Conservation (phyloP, 495 filamentous ascomycete species). For the Lentithecium fluviatile region DNA sequence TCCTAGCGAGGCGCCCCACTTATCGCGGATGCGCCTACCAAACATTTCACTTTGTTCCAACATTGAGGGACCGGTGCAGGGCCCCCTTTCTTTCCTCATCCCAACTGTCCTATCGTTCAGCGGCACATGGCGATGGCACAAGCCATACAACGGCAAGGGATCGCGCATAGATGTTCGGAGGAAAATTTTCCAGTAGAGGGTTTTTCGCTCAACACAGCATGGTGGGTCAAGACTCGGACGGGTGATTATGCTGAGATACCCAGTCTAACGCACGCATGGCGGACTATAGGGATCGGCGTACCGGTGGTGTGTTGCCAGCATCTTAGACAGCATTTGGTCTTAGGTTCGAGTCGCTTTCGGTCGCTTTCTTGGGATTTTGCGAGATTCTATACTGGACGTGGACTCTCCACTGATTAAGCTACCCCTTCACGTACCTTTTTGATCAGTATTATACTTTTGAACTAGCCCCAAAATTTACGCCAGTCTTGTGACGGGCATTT, state of each 20-base stretch:
- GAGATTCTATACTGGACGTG: neutral
- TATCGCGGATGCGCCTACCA: slow-evolving; percentile 2
- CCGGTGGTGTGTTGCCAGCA: no score
- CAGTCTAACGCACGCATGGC: neutral
- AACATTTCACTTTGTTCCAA: slow-evolving; percentile 16
- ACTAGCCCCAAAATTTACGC: no score
- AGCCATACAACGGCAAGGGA: no score
- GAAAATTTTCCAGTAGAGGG: neutral
- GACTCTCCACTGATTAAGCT: no score
- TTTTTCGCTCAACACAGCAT: neutral
- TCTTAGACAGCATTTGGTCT: neutral
- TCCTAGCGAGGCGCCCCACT: slow-evolving; percentile 22
- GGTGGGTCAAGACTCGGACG: neutral
- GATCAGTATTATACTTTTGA: no score
- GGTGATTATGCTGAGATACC: slow-evolving; percentile 1
- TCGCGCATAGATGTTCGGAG: no score
- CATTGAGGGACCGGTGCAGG: neutral
- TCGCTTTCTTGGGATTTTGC: neutral
- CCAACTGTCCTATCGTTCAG: slow-evolving; percentile 4
- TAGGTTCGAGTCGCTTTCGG: neutral
- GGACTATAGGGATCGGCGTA: neutral
- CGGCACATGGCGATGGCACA: neutral
- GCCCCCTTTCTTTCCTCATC: neutral
- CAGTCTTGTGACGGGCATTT: no score
- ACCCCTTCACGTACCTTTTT: no score